These are phyloP conservation scores for Dissophora globulifera DNA, from an alignment of 192 early-diverging fungal species.

Conservation along the genomic window DNA sequence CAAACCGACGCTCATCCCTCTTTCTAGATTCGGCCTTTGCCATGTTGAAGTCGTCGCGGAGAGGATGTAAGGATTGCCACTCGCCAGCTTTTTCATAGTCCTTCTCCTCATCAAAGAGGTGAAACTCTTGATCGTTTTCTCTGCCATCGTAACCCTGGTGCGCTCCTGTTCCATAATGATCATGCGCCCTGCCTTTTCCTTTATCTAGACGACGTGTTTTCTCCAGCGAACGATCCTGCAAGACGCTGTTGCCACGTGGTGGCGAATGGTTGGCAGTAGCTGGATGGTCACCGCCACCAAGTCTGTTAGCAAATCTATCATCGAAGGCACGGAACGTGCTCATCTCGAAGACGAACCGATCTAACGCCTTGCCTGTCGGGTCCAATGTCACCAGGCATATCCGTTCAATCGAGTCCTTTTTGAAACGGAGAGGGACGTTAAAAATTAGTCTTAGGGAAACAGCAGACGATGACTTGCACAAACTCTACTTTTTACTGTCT, in stretches of 20 bases:
- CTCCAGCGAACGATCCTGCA: neutral
- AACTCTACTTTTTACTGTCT: neutral
- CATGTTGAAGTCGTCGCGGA: neutral
- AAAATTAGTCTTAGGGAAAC: no score
- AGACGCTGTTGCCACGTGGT: neutral
- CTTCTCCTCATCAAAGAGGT: neutral
- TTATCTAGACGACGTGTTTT: neutral
- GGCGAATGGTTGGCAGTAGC: no score
- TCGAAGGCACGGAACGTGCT: conserved; percentile 27
- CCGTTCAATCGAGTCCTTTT: conserved; percentile 31
- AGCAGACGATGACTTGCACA: no score
- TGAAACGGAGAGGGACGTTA: no score
- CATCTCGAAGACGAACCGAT: conserved; percentile 47
- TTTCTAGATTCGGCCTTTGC: neutral
- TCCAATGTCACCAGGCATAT: conserved; percentile 42
- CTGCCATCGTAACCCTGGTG: neutral
- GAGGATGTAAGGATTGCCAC: neutral
- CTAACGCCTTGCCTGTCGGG: conserved; percentile 6
- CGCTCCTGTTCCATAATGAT: neutral
- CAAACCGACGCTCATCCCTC: neutral
- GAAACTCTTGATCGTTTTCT: neutral
- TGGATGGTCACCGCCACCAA: no score
- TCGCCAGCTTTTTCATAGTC: neutral
- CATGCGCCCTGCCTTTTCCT: conserved; percentile 21
- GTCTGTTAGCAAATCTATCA: neutral